Base-by-base conservation (phyloP, 148 eudicot genomes). In the Oxyria digyna region DNA sequence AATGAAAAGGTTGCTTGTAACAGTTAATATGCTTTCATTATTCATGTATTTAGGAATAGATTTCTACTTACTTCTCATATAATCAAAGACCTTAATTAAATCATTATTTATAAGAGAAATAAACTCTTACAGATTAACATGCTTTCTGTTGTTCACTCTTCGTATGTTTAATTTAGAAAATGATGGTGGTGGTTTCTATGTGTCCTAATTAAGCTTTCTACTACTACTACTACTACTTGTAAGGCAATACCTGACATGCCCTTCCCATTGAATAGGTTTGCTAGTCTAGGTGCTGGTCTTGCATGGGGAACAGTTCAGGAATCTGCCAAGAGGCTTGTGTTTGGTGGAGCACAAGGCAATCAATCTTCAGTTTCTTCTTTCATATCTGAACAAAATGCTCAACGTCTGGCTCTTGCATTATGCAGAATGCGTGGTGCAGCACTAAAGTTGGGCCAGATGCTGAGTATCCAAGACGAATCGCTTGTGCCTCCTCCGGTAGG, bases 381-480 rank as follows among this genome's bases (percentile, higher is more conserved):
- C 65, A 75, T 94, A 66, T 94, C 99, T 4, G 96, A 88, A 62
- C 81, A 76, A 70, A 94, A 93, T 77, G 99, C 99, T 33, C 91
- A 91, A 74, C 91, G 97, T 35, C 72, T 94, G 80, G 99, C 99
- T 72, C 91, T 90, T 83, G 99, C 87, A 72, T 80, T 94, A 59
- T 94, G 99, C 79, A 85, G 99, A 79, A 94, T 94, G 99, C 99
- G 99, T 65, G 99, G 99, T 42, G 99, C 99, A 6, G 99, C 99
- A 38, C 83, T 94, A 72, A 94, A 94, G 78, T 67, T 94, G 57
- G 99, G 99, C 37, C 99, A 94, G 78, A 94, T 91, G 99, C 74
- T 94, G 79, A 94, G 99, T 67, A 94, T 94, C 71, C 98, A 93
- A 75, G 98, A 93, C 67, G 98, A 93, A 80, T 83, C 91, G 57